phyloP scores from a whole-genome alignment of 2,329 filamentous ascomycete species.

The Cladophialophora immunda region DNA sequence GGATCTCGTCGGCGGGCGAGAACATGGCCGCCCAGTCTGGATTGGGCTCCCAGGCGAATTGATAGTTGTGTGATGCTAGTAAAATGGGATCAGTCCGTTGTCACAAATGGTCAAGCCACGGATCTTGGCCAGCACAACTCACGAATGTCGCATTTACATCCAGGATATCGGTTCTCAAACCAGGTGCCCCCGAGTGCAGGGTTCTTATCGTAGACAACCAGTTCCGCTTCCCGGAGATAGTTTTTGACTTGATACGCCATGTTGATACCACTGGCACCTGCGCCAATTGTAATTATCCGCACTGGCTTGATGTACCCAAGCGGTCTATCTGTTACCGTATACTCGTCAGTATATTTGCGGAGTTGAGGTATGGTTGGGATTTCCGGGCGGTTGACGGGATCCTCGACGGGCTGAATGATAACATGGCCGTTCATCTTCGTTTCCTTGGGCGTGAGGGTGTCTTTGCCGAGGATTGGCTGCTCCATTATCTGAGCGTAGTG shows the following conservation, averaged over 20 bases:
- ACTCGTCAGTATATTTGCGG: not conserved
- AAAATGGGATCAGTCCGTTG: not conserved
- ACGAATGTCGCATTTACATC: slow-evolving; percentile 23
- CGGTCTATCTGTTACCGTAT: slow-evolving; percentile 18
- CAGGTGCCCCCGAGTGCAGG: slow-evolving; percentile 45
- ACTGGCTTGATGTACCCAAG: slow-evolving; percentile 18
- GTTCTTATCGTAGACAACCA: slow-evolving; percentile 44
- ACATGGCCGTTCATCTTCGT: slow-evolving; percentile 19
- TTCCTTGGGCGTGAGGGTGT: not conserved
- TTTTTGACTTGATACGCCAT: slow-evolving; percentile 44
- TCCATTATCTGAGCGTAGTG: not conserved
- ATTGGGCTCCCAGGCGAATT: slow-evolving; percentile 48
- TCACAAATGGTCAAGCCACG: not conserved
- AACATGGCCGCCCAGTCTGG: slow-evolving; percentile 40
- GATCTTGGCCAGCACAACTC: slow-evolving; percentile 14
- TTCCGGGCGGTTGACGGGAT: not conserved
- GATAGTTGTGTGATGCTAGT: slow-evolving; percentile 40
- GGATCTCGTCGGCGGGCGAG: slow-evolving; percentile 41
- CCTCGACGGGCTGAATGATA: not conserved
- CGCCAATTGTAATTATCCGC: slow-evolving; percentile 46
- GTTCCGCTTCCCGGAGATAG: slow-evolving; percentile 27
- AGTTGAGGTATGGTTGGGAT: slow-evolving; percentile 17
- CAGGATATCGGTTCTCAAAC: slow-evolving; percentile 44
- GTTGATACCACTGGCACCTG: slow-evolving; percentile 52
- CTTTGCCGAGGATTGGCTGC: not conserved